Evolutionary conservation across 2,329 filamentous ascomycete genomes (phyloP).

Genomic region (Fusarium concolor): DNA sequence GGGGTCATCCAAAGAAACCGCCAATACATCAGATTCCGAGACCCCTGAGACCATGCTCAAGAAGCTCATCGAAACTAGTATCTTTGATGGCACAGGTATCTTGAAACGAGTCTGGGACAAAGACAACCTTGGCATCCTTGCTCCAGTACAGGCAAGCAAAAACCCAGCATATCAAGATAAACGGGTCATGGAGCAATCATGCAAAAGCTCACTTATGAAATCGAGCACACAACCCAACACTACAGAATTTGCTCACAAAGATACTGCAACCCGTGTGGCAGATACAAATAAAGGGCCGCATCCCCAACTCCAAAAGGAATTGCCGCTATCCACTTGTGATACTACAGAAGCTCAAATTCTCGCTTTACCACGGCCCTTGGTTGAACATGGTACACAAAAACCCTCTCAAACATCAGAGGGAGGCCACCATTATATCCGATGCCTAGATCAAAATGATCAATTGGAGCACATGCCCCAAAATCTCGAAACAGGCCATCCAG

Average conservation of each 20-base stretch:
- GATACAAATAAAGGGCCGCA: background rate
- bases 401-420: slow-evolving; percentile 6
- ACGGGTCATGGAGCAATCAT: slow-evolving; percentile 32
- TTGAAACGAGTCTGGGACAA: background rate
- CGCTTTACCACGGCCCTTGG: background rate
- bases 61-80: slow-evolving; percentile 35
- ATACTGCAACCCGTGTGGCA: background rate
- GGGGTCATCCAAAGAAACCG: background rate
- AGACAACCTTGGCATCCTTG: background rate
- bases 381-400: background rate
- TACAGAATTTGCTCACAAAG: background rate
- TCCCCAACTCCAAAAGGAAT: background rate
- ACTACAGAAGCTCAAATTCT: background rate
- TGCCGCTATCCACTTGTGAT: background rate
- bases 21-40: background rate
- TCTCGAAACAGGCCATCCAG: background rate
- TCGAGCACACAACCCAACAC: background rate
- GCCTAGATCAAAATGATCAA: background rate
- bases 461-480: background rate
- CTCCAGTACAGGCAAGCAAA: background rate
- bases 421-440: slow-evolving; percentile 9
- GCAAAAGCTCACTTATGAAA: background rate
- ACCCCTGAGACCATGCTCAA: slow-evolving; percentile 7
- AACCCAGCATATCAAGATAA: slow-evolving; percentile 35
- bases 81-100: slow-evolving; percentile 33